Evolutionary conservation across 192 early-diverging fungal species (phyloP), one percentile per base, ranked within the genome.

Genomic region (Backusella westeae): DNA sequence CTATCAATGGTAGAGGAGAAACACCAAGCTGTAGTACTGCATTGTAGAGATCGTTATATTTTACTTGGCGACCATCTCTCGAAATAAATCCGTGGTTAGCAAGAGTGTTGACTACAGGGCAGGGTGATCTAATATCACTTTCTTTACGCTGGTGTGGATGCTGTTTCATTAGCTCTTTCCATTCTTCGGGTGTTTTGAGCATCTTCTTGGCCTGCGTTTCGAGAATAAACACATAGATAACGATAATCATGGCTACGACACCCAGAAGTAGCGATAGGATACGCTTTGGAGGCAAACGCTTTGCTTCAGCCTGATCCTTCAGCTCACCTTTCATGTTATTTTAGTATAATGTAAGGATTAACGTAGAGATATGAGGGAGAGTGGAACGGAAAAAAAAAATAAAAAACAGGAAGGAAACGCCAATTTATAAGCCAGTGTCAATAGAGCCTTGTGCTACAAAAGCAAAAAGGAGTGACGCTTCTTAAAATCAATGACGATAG

Each of bases 21-120:
- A 41, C 1, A 1, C 70, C 70, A n/a, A 71, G 23, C 29, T 44
- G 39, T n/a, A 46, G 34, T 49, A 26, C 12, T 12, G 42, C 44
- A 17, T 71, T 19, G 29, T 44, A 71, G 17, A 71, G 26, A 21
- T 71, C 70, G 42, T 71, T 44, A 26, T 36, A 49, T 32, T 71
- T 71, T 3, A 71, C 42, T 19, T 71, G 26, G 5, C 44, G 39
- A 17, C 70, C 70, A 44, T 32, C 39, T 71, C 70, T 36, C 2
- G 39, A 14, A 17, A 79, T 67, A 49, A 69, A 79, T 42, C 78
- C 74, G 10, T 76, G 67, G 29, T 69, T 79, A 8, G 71, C 78
- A 10, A 80, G 78, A 26, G 75, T 56, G 23, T 78, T 76, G 6
- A 76, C 1, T 32, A 74, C 23, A 7, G 65, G 73, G 69, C 77